Base-by-base conservation (phyloP, 176 grass and related monocot genomes). In the Alloteropsis semialata region DNA sequence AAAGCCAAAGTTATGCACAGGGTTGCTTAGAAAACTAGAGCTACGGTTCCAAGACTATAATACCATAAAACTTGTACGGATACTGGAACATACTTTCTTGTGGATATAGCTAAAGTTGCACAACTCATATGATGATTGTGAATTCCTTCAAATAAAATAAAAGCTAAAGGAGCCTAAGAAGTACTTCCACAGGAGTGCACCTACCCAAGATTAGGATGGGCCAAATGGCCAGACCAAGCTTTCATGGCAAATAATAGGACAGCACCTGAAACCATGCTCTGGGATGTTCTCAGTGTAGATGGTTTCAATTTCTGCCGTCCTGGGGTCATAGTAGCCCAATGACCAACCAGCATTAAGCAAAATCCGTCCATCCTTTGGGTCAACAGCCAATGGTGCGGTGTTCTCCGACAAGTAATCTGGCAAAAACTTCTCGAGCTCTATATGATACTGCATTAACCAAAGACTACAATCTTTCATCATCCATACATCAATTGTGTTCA, bases 221-320 rank as follows among this genome's bases (percentile, higher is more conserved):
- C 45, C 25, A 42, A 32, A 73, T 10, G 72, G 82, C 60, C 46
- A 67, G 72, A 84, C 72, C 41, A 84, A 84, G 56, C 82, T 84
- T 84, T 84, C 82, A 24, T 76, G 46, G 37, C 82, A 84, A 16
- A 84, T 65, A 75, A 84, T 66, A 54, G 72, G 61, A 30, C 72
- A 55, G 7, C 55, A 43, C 50, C 44, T 84, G 1, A 1, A 3
- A 0, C 4, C 4, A 30, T 66, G 25, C 24, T 84, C 34, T 38
- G 24, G 13, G 10, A 55, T 50, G n/a, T n/a, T n/a, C n/a, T n/a
- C n/a, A 16, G 18, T 76, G 61, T 75, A 84, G 17, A 84, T 84
- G 24, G 34, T 54, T 8, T 82, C 54, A 58, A 82, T 15, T 82
- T 21, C 12, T 59, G 27, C 53, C 28, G 5, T 72, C 39, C 72